A percentile compares a stretch with the other conserved stretches of the same genome.
These are phyloP conservation scores for Telopea speciosissima DNA, from an alignment of 177 flowering plant genomes.

Conservation along the genomic window DNA sequence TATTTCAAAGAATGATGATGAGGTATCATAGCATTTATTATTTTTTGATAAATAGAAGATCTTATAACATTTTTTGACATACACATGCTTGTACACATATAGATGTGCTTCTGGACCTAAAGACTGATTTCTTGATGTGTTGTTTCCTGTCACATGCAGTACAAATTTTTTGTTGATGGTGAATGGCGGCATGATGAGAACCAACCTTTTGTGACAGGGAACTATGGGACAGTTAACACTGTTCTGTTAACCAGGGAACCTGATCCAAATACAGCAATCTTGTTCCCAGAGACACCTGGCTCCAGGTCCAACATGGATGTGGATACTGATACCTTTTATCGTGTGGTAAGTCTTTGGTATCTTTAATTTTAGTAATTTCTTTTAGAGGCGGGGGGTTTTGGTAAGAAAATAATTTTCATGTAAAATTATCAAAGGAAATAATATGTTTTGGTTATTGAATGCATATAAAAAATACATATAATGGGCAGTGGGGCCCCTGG, in stretches of 20 bases:
- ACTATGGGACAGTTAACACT: constrained; percentile 53
- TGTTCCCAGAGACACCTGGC: constrained; percentile 31
- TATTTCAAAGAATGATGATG: not conserved
- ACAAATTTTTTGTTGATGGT: constrained; percentile 58
- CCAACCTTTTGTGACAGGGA: constrained; percentile 41
- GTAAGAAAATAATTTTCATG: not conserved
- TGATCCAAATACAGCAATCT: constrained; percentile 24
- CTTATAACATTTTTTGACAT: too few relatives aligned
- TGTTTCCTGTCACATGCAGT: constrained; percentile 27
- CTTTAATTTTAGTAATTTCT: too few relatives aligned
- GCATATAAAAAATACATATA: too few relatives aligned
- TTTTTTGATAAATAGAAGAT: too few relatives aligned
- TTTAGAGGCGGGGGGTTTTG: not conserved
- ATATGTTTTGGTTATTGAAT: too few relatives aligned
- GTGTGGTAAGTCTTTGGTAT: constrained; percentile 22
- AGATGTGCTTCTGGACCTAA: not conserved
- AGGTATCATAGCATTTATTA: not conserved
- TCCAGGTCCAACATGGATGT: constrained; percentile 49
- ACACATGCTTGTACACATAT: not conserved
- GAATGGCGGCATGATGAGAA: constrained; percentile 63
- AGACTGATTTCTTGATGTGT: not conserved
- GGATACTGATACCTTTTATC: constrained; percentile 35
- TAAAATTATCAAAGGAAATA: too few relatives aligned
- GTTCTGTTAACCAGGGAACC: constrained; percentile 31
- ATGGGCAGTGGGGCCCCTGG: not conserved